Evolutionary conservation across 2,329 filamentous ascomycete genomes (phyloP), one percentile per base, ranked within the genome.

Genomic region (Elsinoe batatas): DNA sequence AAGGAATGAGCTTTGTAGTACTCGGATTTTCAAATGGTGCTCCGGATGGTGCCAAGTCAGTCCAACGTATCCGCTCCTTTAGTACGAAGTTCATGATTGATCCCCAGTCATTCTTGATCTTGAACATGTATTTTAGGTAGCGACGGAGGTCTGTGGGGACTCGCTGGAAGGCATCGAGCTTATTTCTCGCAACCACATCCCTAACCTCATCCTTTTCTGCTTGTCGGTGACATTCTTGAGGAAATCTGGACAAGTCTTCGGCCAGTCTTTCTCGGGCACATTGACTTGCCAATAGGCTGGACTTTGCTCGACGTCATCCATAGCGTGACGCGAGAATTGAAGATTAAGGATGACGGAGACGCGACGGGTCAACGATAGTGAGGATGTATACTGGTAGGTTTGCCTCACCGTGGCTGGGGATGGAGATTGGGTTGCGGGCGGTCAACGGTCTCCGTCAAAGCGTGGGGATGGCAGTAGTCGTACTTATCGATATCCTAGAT

Each of bases 271-370:
- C 35, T 73, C 70, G 0, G 87, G 82, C 13, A 94, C 73, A 68
- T 95, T 95, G 69, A 86, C 78, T 60, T 91, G 85, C 90, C 90
- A 95, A 74, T 85, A 95, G 0, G 85, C 84, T 30, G 5, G 26
- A 30, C 26, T 30, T 8, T 30, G 26, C 26, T 30, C 26, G 5
- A 30, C 7, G 26, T 30, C 26, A 30, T 30, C 26, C 26, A 30
- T 30, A 5, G 5, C 26, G 5, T 30, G 26, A 30, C 26, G 26
- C 26, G 26, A 30, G 26, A 8, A 2, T 8, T 5, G 26, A 8
- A 2, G 8, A 8, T 30, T 2, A 8, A 5, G 7, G 7, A 30
- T 30, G 26, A 30, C 26, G 26, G 26, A 30, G 26, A 30, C 26
- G 26, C 26, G 26, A 30, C 26, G 7, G 26, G 26, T 30, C 26